These are phyloP conservation scores for Climacium dendroides DNA, from an alignment of 225 moss, liverwort and hornwort genomes.

Conservation along the genomic window DNA sequence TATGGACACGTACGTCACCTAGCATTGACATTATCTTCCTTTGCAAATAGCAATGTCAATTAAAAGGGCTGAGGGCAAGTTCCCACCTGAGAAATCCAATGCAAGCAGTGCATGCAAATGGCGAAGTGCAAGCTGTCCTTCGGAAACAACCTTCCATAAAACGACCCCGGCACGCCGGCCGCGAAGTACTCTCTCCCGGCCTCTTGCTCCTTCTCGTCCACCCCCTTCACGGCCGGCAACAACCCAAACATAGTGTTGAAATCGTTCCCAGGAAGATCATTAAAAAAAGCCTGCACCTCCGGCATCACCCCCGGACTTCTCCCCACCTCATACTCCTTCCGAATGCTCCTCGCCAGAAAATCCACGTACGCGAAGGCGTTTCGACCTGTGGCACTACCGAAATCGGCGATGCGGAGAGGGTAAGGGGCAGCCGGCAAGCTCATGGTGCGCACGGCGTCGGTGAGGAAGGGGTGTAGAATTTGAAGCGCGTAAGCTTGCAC, in stretches of 20 bases:
- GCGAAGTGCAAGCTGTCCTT: conserved; percentile 26
- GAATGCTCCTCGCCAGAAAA: not conserved
- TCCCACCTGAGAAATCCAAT: conserved; percentile 32
- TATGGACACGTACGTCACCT: not conserved
- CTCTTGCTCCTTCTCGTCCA: not conserved
- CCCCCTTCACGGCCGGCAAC: not conserved
- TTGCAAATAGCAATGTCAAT: not conserved
- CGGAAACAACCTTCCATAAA: conserved; percentile 28
- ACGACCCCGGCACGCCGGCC: conserved; percentile 29
- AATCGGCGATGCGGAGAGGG: conserved; percentile 23
- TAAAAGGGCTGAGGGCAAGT: not conserved
- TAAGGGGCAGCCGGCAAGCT: not conserved
- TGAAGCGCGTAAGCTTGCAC: conserved; percentile 21
- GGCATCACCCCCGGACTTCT: not conserved
- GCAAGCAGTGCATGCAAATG: conserved; percentile 22
- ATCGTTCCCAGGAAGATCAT: conserved; percentile 31
- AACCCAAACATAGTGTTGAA: conserved; percentile 33
- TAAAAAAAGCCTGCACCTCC: conserved; percentile 27
- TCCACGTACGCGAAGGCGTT: conserved; percentile 21
- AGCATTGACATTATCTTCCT: not conserved
- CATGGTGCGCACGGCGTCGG: conserved; percentile 13
- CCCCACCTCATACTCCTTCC: not conserved
- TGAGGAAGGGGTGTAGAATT: not conserved
- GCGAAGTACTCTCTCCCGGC: conserved; percentile 16
- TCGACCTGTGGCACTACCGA: conserved; percentile 37